Evolutionary conservation across 768 basidiomycete genomes (phyloP).

Genomic region (Paxillus ammoniavirescens): DNA sequence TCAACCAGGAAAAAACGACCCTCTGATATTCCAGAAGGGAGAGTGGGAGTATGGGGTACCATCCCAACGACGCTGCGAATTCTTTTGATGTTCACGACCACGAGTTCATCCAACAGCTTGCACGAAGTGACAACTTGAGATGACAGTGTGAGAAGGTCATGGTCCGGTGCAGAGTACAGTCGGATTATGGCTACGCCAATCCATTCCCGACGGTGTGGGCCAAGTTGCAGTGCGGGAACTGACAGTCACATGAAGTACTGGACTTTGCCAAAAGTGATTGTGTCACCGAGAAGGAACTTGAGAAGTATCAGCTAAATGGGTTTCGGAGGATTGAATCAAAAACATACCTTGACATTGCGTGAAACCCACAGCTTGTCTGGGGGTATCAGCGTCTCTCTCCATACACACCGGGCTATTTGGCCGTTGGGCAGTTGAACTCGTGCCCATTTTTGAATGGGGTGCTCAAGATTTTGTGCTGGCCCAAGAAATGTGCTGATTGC

Average conservation of each 20-base stretch:
- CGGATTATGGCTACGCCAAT: slow-evolving; percentile 18
- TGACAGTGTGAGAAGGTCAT: slow-evolving; percentile 11
- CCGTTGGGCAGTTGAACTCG: slow-evolving; percentile 20
- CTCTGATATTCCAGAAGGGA: slow-evolving; percentile 1
- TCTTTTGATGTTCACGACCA: slow-evolving; percentile 7
- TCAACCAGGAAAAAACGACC: slow-evolving; percentile 19
- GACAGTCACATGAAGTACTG: not conserved
- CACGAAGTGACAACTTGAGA: slow-evolving; percentile 15
- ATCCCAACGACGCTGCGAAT: slow-evolving; percentile 24
- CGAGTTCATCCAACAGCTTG: slow-evolving; percentile 15
- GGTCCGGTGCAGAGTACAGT: slow-evolving; percentile 19
- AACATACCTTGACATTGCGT: not conserved
- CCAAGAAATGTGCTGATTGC: not conserved
- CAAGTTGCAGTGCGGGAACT: slow-evolving; percentile 12
- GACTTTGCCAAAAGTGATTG: not conserved
- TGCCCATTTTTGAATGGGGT: slow-evolving; percentile 15
- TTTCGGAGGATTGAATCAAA: not conserved
- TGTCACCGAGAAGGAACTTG: not conserved
- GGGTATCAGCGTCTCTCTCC: not conserved
- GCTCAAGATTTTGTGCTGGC: not conserved
- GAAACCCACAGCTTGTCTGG: not conserved
- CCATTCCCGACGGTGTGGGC: not conserved
- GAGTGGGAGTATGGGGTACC: slow-evolving; percentile 17
- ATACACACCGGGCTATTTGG: slow-evolving; percentile 13
- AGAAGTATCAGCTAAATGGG: not conserved